Evolutionary conservation across 768 basidiomycete species (phyloP).

Genomic region (Russula abietina): DNA sequence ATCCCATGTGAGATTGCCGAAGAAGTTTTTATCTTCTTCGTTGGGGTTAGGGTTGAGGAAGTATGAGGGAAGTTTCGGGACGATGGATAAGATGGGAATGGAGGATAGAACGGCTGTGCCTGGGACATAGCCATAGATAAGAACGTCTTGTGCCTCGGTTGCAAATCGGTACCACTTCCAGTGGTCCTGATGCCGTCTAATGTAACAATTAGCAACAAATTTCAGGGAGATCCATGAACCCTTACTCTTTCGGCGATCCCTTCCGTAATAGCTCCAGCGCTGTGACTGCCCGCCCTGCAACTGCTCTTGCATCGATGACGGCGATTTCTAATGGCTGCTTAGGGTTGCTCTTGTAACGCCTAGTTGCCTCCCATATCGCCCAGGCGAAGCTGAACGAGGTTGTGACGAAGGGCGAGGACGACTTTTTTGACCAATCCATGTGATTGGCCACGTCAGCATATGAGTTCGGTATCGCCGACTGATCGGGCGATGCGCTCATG

Average conservation of each 20-base stretch:
- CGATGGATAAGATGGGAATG: constrained; percentile 56
- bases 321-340: constrained; percentile 78
- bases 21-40: constrained; percentile 33
- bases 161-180: constrained; percentile 76
- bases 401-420: constrained; percentile 63
- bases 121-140: constrained; percentile 65
- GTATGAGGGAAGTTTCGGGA: constrained; percentile 68
- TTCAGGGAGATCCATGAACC: background rate
- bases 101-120: constrained; percentile 60
- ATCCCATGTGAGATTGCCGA: constrained; percentile 47
- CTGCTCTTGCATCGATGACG: constrained; percentile 61
- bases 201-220: constrained; percentile 16
- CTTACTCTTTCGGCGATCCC: constrained; percentile 51
- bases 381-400: constrained; percentile 77
- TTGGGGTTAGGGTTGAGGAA: constrained; percentile 40
- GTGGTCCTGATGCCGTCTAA: constrained; percentile 54
- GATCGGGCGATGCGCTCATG: constrained; percentile 22
- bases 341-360: constrained; percentile 63
- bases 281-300: constrained; percentile 54
- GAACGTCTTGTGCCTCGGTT: constrained; percentile 69
- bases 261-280: constrained; percentile 58
- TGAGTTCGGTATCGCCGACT: constrained; percentile 29
- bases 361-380: constrained; percentile 76
- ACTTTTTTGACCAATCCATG: constrained; percentile 74
- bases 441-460: constrained; percentile 63